Base-by-base conservation (phyloP, 2,329 filamentous ascomycete species). In the Beauveria asiatica region DNA sequence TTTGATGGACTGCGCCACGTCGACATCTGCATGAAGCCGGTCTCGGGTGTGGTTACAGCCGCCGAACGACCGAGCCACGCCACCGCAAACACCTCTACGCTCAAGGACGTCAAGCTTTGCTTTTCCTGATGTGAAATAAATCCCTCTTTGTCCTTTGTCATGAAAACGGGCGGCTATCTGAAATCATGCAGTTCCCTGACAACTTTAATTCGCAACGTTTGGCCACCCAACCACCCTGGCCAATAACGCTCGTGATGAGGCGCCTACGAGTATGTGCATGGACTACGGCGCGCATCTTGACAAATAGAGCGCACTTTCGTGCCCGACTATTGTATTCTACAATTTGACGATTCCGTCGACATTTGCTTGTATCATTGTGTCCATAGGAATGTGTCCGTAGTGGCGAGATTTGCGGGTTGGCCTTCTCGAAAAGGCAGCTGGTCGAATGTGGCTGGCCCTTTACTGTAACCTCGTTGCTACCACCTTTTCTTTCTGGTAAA, bases 401-500 rank as follows among this genome's bases (percentile, higher is more conserved):
- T 33, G 23, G n/a, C 23, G 37, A 44, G 37, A 58, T 25, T 19
- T 21, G 37, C 9, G 45, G 21, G 8, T 17, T 13, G 44, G 9
- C 16, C 23, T 33, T 50, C 56, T 58, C 21, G 13, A 49, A 42
- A 11, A 51, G 56, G 46, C 46, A 51, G 37, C 46, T 51, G 21
- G 37, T 42, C 46, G 13, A 51, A 21, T 9, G 45, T 51, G 56
- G 46, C 56, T 33, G 33, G 37, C 56, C 23, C 23, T 21, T 21
- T 6, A 30, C 44, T 57, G 56, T 50, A 51, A 57, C 46, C 37
- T 5, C 33, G 33, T 19, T 23, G 21, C 21, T 58, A 42, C 55
- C 55, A 58, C 46, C 46, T 58, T 30, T 30, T 57, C 45, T 57
- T 57, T 57, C 17, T 11, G 48, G 56, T 50, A 33, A 50, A 33